Evolutionary conservation across 2,329 filamentous ascomycete genomes (phyloP), one percentile per base, ranked within the genome.

Genomic region (Ophiostoma sp.): DNA sequence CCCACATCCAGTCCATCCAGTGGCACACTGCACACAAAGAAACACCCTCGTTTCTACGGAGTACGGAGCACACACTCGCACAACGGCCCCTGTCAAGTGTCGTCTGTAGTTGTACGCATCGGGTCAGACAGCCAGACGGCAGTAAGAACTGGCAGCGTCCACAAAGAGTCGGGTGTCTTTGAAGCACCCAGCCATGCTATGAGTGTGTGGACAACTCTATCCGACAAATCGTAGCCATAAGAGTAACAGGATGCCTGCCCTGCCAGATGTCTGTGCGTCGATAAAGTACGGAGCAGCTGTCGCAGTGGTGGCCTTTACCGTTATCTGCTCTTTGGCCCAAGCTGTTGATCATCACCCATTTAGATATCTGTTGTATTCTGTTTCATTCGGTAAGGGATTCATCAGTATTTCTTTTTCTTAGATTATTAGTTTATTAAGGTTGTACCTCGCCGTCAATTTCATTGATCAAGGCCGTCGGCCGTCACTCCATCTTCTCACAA

Each of bases 61-160:
- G 20, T 15, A 64, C 31, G 52, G n/a, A 35, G 17, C 20, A 31
- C 11, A 31, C 35, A 41, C 62, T 65, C 35, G 35, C n/a, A 65
- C 31, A 20, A 65, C 62, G 20, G 33, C 62, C 62, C 62, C 62
- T 65, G 62, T 27, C 62, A 65, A 39, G 20, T 64, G 62, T 39
- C 35, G 62, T 65, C 33, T 65, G 62, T 65, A 39, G 62, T 65
- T 65, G 62, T 65, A 39, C 27, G 17, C 11, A 27, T 33, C 33
- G 1, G 23, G 27, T 62, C n/a, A 15, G 27, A 62, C 27, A 17
- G 10, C 3, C 48, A 52, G 17, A n/a, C 1, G 27, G 36, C 36
- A 13, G 10, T 39, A 11, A 39, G 36, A 39, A 39, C 13, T 39
- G 36, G 5, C 36, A 39, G 36, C 13, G 36, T 20, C n/a, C 17